These are phyloP conservation scores for Kalanchoe fedtschenkoi DNA, from an alignment of 164 flowering plant species.

Conservation along the genomic window DNA sequence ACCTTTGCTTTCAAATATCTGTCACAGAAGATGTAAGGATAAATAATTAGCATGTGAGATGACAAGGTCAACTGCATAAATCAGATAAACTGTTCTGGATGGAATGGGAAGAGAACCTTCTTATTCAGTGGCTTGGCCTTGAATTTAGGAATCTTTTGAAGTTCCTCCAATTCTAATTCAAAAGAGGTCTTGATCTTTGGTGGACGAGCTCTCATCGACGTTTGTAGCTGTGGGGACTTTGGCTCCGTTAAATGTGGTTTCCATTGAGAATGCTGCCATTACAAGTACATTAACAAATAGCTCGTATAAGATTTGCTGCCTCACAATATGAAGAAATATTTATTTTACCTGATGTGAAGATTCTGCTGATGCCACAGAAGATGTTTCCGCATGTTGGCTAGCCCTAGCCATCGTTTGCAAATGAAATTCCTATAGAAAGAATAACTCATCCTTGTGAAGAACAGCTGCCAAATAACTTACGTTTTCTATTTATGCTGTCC, in stretches of 20 bases:
- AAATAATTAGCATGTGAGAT: neutral
- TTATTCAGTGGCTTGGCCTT: constrained; percentile 89
- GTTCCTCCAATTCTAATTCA: constrained; percentile 73
- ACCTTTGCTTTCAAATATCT: constrained; percentile 95
- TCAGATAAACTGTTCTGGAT: neutral
- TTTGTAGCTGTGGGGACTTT: constrained; percentile 66
- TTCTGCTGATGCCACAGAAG: constrained; percentile 52
- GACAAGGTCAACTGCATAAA: neutral
- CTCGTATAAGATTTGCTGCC: neutral
- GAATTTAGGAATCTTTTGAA: constrained; percentile 68
- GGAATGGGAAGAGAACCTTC: constrained; percentile 34
- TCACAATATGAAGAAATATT: neutral
- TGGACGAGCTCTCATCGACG: constrained; percentile 75
- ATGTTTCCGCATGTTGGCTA: constrained; percentile 51
- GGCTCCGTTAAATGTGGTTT: constrained; percentile 65
- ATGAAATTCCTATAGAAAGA: constrained; percentile 75
- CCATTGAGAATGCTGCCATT: constrained; percentile 38
- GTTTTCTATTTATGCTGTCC: neutral
- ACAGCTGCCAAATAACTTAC: neutral
- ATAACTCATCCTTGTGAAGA: neutral
- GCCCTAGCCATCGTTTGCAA: constrained; percentile 80
- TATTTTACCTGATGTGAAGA: constrained; percentile 48
- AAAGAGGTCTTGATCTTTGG: constrained; percentile 52
- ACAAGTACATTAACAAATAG: neutral
- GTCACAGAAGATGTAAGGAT: constrained; percentile 5